Base-by-base conservation (phyloP, 495 filamentous ascomycete species). In the Penicillium crystallinum region DNA sequence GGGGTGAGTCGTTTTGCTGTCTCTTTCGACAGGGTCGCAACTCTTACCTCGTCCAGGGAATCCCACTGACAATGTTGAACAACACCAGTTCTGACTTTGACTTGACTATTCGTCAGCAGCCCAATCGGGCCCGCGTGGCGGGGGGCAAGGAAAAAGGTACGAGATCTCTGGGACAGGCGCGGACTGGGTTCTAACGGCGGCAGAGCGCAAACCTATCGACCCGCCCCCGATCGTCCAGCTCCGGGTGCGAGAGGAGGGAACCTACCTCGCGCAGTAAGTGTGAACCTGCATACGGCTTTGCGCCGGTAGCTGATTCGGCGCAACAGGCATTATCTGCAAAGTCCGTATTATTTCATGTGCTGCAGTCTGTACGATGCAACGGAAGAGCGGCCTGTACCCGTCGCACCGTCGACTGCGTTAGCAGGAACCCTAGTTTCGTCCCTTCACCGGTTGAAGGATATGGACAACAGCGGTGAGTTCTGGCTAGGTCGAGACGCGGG, bases 141-240 rank as follows among this genome's bases (percentile, higher is more conserved):
- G 79, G 85, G 56, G 84, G 83, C 61, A 87, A 89, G 67, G 85
- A 88, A 67, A 88, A 88, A 71, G 77, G 79, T 84, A 66, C 37
- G 33, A 35, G 37, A 25, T 57, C 6, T 38, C 27, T 14, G n/a
- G n/a, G n/a, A n/a, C n/a, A n/a, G n/a, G n/a, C n/a, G n/a, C n/a
- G n/a, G n/a, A n/a, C n/a, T n/a, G n/a, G n/a, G n/a, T 15, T 40
- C 38, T 50, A 42, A 50, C 25, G 6, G 15, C 10, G 40, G 23
- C 72, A 95, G 93, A 90, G 58, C 86, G 93, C 57, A 96, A 95
- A 69, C 90, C 93, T 3, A 84, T 98, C 63, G 93, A 98, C 64
- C 93, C 93, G 40, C 93, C 92, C 21, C 93, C 93, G 46, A 89
- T 97, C 63, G 78, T 97, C 25, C 89, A 96, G 71, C 76, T 97